Evolutionary conservation across 192 early-diverging fungal species (phyloP).

Genomic region (Podila epicladia): DNA sequence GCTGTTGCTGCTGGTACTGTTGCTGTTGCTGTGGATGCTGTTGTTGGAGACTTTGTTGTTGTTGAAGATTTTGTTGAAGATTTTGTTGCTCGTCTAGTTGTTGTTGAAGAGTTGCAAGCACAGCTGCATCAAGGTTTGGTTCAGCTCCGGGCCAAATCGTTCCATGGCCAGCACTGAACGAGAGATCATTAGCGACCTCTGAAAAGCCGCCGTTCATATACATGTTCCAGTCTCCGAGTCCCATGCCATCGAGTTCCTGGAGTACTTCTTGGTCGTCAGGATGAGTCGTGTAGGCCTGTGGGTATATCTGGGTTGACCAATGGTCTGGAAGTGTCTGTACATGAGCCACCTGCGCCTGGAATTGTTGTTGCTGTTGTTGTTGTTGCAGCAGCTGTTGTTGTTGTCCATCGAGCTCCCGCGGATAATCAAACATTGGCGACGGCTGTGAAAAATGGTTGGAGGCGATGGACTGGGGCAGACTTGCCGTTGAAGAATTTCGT

Average conservation of each 20-base stretch:
- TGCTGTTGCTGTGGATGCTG: neutral
- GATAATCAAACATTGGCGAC: constrained; percentile 7
- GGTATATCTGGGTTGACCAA: neutral
- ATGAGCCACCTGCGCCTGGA: constrained; percentile 9
- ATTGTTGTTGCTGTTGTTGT: constrained; percentile 26
- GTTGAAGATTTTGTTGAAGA: constrained; percentile 5
- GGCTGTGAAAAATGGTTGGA: constrained; percentile 11
- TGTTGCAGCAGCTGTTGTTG: constrained; percentile 27
- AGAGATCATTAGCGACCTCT: no score
- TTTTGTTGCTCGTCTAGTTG: neutral
- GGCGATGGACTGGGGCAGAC: constrained; percentile 23
- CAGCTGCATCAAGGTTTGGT: neutral
- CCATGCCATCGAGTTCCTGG: no score
- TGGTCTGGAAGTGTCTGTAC: neutral
- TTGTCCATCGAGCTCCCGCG: constrained; percentile 9
- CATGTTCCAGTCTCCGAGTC: no score
- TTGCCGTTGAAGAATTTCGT: constrained; percentile 31
- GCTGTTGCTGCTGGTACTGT: neutral
- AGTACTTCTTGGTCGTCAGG: no score
- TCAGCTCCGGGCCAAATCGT: neutral
- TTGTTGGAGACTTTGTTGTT: constrained; percentile 1
- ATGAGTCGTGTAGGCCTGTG: neutral
- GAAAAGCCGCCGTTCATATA: no score
- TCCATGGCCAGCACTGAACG: no score
- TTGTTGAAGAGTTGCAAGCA: neutral